Base-by-base conservation (phyloP, 495 filamentous ascomycete genomes). In the Neurospora cerealis region DNA sequence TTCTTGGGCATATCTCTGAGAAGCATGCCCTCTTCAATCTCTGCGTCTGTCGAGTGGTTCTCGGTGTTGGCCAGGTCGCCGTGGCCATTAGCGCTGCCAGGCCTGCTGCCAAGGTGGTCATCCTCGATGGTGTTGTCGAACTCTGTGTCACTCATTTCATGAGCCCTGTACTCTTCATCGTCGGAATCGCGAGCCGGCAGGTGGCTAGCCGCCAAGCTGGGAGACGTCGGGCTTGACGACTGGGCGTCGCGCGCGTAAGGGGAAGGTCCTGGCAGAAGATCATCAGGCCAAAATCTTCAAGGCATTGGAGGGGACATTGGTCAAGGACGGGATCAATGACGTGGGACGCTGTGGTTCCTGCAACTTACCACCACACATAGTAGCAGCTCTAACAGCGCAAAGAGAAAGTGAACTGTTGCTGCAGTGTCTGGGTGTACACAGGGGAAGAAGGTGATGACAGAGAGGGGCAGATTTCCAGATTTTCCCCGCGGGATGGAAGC, bases 1-100 rank as follows among this genome's bases (percentile, higher is more conserved):
- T 89, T 93, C 74, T 89, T 87, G 74, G 92, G 91, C 71, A 88
- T 87, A 79, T 96, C 93, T 80, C 93, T 84, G 62, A 89, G 88
- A 9, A 96, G 86, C 81, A 93, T 86, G 24, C 88, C 91, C 66
- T 87, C 85, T 69, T 86, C 78, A n/a, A 83, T 76, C 21, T 78
- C 75, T 5, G 24, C 72, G 24, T 72, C 73, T 21, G 21, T 28
- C 17, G 73, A 71, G n/a, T 71, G 69, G 54, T 54, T 71, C 13
- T 70, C 73, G 41, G 44, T 40, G 46, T 54, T n/a, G 60, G 41
- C 71, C 34, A 40, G 46, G 71, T 11, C 24, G 3, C 11, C 36
- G 42, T 42, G 32, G 28, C 72, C 32, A 62, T 40, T 41, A 66
- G 28, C 28, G 54, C 54, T 66, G 15, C 54, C 32, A 36, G 28